phyloP scores from a whole-genome alignment of 306 rosid species.

The Rosa persica region DNA sequence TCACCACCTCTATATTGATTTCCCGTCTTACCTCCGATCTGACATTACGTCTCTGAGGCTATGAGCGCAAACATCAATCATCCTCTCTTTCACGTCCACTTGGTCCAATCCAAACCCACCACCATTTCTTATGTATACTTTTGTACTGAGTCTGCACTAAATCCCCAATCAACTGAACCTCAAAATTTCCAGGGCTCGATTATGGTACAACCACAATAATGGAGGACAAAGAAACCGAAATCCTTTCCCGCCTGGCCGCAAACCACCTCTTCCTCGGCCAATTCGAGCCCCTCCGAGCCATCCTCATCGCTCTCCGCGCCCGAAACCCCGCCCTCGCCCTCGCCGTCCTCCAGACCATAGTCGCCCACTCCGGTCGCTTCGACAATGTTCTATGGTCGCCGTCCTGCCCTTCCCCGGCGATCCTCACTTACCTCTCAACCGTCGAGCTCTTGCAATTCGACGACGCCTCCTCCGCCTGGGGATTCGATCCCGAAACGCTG shows the following conservation, averaged over 20 bases:
- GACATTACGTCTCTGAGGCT: too few species aligned
- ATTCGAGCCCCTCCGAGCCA: constrained; percentile 85
- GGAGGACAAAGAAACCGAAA: constrained; percentile 67
- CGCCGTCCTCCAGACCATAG: constrained; percentile 71
- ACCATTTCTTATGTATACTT: too few species aligned
- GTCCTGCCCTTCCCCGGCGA: constrained; percentile 78
- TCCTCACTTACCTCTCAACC: constrained; percentile 70
- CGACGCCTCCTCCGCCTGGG: constrained; percentile 66
- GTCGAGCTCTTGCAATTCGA: constrained; percentile 73
- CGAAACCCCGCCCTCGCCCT: constrained; percentile 75
- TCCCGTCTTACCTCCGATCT: too few species aligned
- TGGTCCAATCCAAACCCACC: too few species aligned
- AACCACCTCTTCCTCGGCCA: constrained; percentile 83
- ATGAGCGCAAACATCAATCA: too few species aligned
- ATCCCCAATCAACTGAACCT: too few species aligned
- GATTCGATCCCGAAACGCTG: constrained; percentile 64
- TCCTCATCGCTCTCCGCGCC: constrained; percentile 65
- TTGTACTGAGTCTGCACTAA: too few species aligned
- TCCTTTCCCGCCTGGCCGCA: constrained; percentile 80
- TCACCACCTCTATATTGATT: too few species aligned
- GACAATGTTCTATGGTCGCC: constrained; percentile 64
- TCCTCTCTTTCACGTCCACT: too few species aligned
- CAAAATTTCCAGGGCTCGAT: too few species aligned
- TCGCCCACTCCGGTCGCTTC: constrained; percentile 74
- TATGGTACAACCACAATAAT: constrained; percentile 7